Conservation (phyloP, 108 stramenopile species). For the Seminavis robusta region DNA sequence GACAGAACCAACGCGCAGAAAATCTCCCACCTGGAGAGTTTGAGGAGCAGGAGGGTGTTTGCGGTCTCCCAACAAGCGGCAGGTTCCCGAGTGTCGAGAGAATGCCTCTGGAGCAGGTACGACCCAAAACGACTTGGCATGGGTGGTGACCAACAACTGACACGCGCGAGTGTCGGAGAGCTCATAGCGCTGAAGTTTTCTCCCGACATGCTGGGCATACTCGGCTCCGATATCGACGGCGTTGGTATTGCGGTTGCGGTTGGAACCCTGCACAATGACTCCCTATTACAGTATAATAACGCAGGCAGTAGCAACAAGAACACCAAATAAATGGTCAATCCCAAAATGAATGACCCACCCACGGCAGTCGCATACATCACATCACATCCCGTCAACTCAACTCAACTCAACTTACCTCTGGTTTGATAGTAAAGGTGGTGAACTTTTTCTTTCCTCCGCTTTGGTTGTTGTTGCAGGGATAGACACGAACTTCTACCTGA, state of each 20-base stretch:
- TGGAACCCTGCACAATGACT: conserved; percentile 82
- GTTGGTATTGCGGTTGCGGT: conserved; percentile 54
- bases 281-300: too few relatives aligned
- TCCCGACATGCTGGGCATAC: conserved; percentile 74
- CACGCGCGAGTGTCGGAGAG: conserved; percentile 84
- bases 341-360: too few relatives aligned
- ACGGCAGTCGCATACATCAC: too few relatives aligned
- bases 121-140: conserved; percentile 84
- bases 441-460: conserved; percentile 64
- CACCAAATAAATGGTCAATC: too few relatives aligned
- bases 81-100: conserved; percentile 94
- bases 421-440: conserved; percentile 80
- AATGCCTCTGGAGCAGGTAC: conserved; percentile 97
- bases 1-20: conserved; percentile 92
- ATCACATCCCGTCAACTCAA: too few relatives aligned
- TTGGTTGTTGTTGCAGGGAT: conserved; percentile 84
- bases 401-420: too few relatives aligned
- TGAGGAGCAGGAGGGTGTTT: conserved; percentile 81
- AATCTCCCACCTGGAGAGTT: conserved; percentile 84
- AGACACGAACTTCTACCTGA: conserved; percentile 84
- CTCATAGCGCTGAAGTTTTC: conserved; percentile 81
- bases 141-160: conserved; percentile 88
- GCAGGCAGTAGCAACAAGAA: too few relatives aligned
- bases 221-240: conserved; percentile 64
- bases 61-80: conserved; percentile 90